These are phyloP conservation scores for Penicillium samsonianum DNA, from an alignment of 495 filamentous ascomycete genomes.

Conservation along the genomic window DNA sequence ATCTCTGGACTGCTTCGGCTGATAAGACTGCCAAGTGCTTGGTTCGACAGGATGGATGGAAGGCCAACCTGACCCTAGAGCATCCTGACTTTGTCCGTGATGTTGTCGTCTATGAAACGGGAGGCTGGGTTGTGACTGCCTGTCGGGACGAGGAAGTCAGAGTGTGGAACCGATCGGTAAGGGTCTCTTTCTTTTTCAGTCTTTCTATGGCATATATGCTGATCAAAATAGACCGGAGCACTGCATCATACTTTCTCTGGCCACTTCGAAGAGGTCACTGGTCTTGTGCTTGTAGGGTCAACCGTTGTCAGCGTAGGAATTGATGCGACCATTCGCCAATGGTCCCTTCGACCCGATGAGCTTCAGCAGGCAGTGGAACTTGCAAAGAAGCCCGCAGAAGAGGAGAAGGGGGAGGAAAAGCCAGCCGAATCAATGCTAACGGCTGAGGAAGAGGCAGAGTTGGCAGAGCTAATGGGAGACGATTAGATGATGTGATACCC, in stretches of 20 bases:
- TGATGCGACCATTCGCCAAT: constrained; percentile 82
- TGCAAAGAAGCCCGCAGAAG: constrained; percentile 55
- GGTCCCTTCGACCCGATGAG: constrained; percentile 67
- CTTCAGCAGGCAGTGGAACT: constrained; percentile 61
- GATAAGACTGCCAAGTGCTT: constrained; percentile 82
- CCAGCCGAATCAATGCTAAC: constrained; percentile 57
- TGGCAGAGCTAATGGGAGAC: constrained; percentile 86
- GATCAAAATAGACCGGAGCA: constrained; percentile 57
- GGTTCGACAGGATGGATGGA: constrained; percentile 62
- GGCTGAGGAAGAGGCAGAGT: constrained; percentile 80
- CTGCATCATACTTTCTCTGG: constrained; percentile 76
- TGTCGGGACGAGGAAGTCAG: constrained; percentile 90
- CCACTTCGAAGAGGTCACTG: constrained; percentile 91
- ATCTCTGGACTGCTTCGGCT: constrained; percentile 88
- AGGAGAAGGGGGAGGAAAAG: constrained; percentile 33
- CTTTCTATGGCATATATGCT: constrained; percentile 21
- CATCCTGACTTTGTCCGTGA: constrained; percentile 92
- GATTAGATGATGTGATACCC: constrained; percentile 30
- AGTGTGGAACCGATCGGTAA: constrained; percentile 74
- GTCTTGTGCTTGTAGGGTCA: constrained; percentile 62
- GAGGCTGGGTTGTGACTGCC: constrained; percentile 83
- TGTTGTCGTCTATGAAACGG: constrained; percentile 67
- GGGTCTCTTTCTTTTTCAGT: constrained; percentile 16
- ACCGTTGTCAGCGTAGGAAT: constrained; percentile 79
- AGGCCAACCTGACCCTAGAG: constrained; percentile 65